phyloP scores from a whole-genome alignment of 116 monocot species.

The Zostera marina region DNA sequence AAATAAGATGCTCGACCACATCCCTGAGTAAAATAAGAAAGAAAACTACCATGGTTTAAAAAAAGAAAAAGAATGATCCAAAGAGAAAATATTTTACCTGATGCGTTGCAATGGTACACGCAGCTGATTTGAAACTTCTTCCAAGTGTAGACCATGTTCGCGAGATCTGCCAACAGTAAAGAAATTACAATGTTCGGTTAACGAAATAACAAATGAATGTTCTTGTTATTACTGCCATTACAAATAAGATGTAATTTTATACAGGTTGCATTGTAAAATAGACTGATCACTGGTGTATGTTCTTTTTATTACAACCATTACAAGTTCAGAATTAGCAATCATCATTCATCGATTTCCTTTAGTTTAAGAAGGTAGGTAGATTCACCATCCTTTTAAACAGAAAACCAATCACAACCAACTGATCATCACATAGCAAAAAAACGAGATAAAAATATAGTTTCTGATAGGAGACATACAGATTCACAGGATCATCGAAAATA shows the following conservation, averaged over 20 bases:
- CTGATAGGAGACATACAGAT: not conserved
- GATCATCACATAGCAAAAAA: not conserved
- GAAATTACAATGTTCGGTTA: not conserved
- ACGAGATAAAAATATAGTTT: not conserved
- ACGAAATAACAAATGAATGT: not conserved
- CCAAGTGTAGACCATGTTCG: conserved; percentile 1
- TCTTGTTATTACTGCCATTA: no score
- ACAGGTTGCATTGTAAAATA: no score
- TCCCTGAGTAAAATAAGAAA: conserved; percentile 15
- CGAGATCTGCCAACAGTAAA: not conserved
- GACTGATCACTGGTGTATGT: no score
- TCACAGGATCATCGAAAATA: conserved; percentile 2
- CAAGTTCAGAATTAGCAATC: no score
- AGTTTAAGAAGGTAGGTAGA: no score
- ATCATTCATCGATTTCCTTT: no score
- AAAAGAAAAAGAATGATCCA: not conserved
- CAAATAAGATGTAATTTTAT: no score
- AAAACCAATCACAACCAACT: not conserved
- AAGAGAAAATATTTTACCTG: not conserved
- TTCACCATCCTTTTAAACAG: no score
- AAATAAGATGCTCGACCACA: conserved; percentile 30
- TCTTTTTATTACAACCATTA: no score
- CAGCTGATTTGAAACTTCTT: conserved; percentile 4
- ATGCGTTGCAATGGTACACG: not conserved
- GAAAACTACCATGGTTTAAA: not conserved